phyloP scores from a whole-genome alignment of 2,329 filamentous ascomycete genomes.

The Microsporum ferrugineum region DNA sequence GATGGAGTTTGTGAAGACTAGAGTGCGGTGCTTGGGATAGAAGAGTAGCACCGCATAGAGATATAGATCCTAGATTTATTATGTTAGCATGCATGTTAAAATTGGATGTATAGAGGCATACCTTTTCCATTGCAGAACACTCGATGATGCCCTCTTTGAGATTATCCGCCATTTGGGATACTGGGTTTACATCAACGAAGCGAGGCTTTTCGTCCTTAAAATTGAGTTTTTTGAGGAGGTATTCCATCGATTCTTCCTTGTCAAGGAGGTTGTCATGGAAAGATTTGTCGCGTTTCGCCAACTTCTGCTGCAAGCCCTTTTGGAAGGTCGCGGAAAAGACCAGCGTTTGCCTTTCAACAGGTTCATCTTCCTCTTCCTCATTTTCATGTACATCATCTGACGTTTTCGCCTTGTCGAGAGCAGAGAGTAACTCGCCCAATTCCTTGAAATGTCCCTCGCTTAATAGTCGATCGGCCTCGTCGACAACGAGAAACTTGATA shows the following conservation, averaged over 20 bases:
- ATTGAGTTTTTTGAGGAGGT: slow-evolving; percentile 77
- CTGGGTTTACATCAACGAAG: slow-evolving; percentile 84
- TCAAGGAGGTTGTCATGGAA: slow-evolving; percentile 49
- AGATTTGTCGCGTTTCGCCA: slow-evolving; percentile 62
- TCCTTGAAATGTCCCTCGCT: slow-evolving; percentile 95
- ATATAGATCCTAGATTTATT: slow-evolving; percentile 60
- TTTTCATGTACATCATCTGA: slow-evolving; percentile 31
- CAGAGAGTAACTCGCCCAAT: slow-evolving; percentile 71
- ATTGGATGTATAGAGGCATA: slow-evolving; percentile 27
- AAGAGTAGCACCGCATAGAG: slow-evolving; percentile 79
- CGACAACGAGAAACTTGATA: slow-evolving; percentile 74
- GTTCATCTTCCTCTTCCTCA: slow-evolving; percentile 19
- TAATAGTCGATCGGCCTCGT: slow-evolving; percentile 85
- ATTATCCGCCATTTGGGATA: slow-evolving; percentile 74
- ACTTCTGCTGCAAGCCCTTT: slow-evolving; percentile 78
- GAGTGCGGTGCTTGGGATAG: slow-evolving; percentile 65
- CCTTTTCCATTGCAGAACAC: slow-evolving; percentile 87
- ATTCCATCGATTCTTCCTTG: slow-evolving; percentile 78
- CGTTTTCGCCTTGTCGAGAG: slow-evolving; percentile 56
- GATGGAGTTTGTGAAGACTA: slow-evolving; percentile 95
- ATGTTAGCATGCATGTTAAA: slow-evolving; percentile 5
- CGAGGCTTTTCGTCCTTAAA: slow-evolving; percentile 76
- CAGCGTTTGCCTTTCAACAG: slow-evolving; percentile 61
- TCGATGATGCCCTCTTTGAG: slow-evolving; percentile 85
- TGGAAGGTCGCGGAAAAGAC: slow-evolving; percentile 97